Conservation (phyloP, 23 red algal genomes). For the Pyropia yezoensis region DNA sequence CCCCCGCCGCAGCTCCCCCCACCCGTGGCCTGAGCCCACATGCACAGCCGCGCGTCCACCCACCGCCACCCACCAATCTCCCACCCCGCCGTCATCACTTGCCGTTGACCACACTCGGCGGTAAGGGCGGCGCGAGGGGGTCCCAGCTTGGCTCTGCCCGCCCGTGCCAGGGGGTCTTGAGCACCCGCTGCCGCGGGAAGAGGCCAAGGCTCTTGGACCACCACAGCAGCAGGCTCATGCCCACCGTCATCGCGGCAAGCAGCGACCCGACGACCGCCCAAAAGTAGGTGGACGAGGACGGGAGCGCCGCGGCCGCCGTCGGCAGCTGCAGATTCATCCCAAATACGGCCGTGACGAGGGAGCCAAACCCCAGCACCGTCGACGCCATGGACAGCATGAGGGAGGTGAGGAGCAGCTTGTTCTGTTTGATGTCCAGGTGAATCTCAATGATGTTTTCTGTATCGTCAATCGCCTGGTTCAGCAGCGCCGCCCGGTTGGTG, state of each 20-base stretch:
- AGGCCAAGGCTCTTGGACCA: constrained; percentile 14
- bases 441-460: constrained; percentile 77
- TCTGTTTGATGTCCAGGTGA: constrained; percentile 85
- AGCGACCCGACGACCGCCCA: constrained; percentile 23
- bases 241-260: constrained; percentile 23
- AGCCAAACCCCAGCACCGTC: constrained; percentile 47
- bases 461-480: constrained; percentile 74
- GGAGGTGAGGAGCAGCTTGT: constrained; percentile 71
- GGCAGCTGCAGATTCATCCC: constrained; percentile 91
- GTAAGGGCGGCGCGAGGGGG: too few relatives aligned
- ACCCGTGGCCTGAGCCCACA: too few relatives aligned
- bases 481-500: constrained; percentile 25
- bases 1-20: too few relatives aligned
- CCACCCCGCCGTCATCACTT: too few relatives aligned
- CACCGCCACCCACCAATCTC: too few relatives aligned
- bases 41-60: too few relatives aligned
- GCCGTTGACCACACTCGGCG: too few relatives aligned
- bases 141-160: too few relatives aligned
- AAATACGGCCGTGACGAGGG: constrained; percentile 63
- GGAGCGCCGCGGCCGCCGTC: constrained; percentile 17
- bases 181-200: too few relatives aligned
- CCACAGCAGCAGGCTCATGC: constrained; percentile 18
- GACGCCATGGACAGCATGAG: constrained; percentile 66
- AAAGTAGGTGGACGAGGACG: constrained; percentile 47
- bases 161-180: too few relatives aligned